A percentile compares a stretch with the other conserved stretches of the same genome.
Conservation (phyloP, 2,329 filamentous ascomycete species). For the Amphichorda felina region DNA sequence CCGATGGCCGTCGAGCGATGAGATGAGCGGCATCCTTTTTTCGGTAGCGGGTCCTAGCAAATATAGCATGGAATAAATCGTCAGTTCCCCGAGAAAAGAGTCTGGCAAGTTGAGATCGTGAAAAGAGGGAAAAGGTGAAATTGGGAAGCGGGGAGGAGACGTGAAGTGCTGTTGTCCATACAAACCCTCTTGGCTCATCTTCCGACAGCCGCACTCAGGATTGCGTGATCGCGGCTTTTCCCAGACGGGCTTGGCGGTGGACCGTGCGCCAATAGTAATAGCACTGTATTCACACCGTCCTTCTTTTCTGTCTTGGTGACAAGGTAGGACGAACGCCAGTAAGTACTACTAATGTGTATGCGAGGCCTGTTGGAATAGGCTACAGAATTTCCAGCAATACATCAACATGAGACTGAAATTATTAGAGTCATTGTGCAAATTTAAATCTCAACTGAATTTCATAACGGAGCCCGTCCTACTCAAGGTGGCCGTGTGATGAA, state of each 20-base stretch:
- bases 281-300: too few species aligned
- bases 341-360: too few species aligned
- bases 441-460: too few species aligned
- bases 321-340: too few species aligned
- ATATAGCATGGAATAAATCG: constrained; percentile 1
- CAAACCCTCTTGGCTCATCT: constrained; percentile 2
- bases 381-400: too few species aligned
- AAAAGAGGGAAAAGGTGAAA: not conserved
- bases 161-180: not conserved
- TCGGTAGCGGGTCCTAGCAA: not conserved
- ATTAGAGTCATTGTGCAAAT: too few species aligned
- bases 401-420: too few species aligned
- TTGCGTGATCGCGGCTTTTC: constrained; percentile 5
- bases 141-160: not conserved
- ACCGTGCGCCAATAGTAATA: too few species aligned
- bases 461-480: too few species aligned
- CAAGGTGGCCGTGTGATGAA: too few species aligned
- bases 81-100: not conserved
- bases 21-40: not conserved
- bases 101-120: not conserved
- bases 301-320: too few species aligned
- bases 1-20: constrained; percentile 1
- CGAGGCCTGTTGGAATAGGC: too few species aligned
- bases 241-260: not conserved
- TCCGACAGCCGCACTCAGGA: constrained; percentile 4